Conservation (phyloP, 495 filamentous ascomycete species). For the Penicillium nucicola region DNA sequence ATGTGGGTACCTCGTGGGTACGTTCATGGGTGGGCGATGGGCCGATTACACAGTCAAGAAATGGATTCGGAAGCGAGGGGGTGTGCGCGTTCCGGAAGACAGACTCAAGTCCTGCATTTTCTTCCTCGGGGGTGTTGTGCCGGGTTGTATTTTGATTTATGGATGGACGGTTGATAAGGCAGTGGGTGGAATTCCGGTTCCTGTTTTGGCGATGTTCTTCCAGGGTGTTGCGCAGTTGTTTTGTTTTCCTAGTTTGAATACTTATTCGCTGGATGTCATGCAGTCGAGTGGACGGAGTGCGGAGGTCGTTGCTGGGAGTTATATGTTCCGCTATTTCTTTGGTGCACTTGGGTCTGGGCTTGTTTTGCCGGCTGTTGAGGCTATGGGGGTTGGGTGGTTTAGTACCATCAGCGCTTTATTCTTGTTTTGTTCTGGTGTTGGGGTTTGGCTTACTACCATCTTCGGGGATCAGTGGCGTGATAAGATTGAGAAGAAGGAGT, state of each 20-base stretch:
- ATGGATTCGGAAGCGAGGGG: constrained; percentile 55
- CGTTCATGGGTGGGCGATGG: constrained; percentile 68
- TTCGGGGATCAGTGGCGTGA: constrained; percentile 57
- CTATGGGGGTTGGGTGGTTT: constrained; percentile 68
- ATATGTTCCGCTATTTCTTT: constrained; percentile 67
- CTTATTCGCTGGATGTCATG: constrained; percentile 76
- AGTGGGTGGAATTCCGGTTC: constrained; percentile 63
- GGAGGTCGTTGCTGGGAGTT: constrained; percentile 72
- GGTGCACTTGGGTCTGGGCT: constrained; percentile 62
- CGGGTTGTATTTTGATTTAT: constrained; percentile 65
- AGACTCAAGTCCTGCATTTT: constrained; percentile 59
- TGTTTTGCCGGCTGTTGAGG: constrained; percentile 63
- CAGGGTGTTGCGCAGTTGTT: constrained; percentile 72
- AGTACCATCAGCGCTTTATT: constrained; percentile 56
- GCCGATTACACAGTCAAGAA: constrained; percentile 63
- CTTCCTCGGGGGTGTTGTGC: constrained; percentile 59
- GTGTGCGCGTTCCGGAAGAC: constrained; percentile 65
- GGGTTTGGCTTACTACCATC: constrained; percentile 44
- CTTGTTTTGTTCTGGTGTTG: constrained; percentile 44
- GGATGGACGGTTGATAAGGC: constrained; percentile 69
- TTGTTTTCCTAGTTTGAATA: constrained; percentile 70
- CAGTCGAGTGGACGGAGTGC: constrained; percentile 51
- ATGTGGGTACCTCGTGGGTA: constrained; percentile 65
- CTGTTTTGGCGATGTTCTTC: constrained; percentile 66
- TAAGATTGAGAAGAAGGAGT: constrained; percentile 39